Evolutionary conservation across 768 basidiomycete species (phyloP).

Genomic region (Tulasnella sp.): DNA sequence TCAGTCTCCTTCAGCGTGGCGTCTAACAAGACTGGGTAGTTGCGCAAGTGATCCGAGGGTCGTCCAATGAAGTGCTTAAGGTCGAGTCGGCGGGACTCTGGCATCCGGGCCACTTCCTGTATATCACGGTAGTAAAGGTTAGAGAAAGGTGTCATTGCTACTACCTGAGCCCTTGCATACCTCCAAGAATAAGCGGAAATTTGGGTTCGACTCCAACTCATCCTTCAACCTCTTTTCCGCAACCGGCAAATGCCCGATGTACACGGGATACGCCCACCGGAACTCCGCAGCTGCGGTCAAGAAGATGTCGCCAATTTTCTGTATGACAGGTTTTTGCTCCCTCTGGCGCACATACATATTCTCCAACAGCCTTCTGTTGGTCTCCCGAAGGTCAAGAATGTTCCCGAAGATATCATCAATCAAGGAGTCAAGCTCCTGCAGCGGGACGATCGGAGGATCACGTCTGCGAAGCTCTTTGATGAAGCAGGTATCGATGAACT

Average conservation of each 20-base stretch:
- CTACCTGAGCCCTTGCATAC: constrained; percentile 28
- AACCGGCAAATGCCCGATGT: constrained; percentile 63
- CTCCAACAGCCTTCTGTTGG: constrained; percentile 28
- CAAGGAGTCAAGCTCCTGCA: constrained; percentile 28
- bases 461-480: constrained; percentile 27
- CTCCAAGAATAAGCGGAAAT: constrained; percentile 79
- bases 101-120: constrained; percentile 40
- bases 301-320: constrained; percentile 39
- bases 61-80: constrained; percentile 70
- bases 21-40: constrained; percentile 75
- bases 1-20: constrained; percentile 78
- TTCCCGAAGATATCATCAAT: constrained; percentile 34
- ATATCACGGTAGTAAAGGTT: neutral
- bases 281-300: constrained; percentile 41
- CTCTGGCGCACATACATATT: constrained; percentile 30
- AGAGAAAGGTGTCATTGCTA: neutral
- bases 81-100: constrained; percentile 50
- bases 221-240: constrained; percentile 83
- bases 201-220: constrained; percentile 68
- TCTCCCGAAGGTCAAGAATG: constrained; percentile 27
- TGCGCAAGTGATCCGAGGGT: constrained; percentile 70
- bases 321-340: constrained; percentile 30
- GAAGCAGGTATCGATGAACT: constrained; percentile 33
- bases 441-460: constrained; percentile 29
- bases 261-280: constrained; percentile 34